These are phyloP conservation scores for Neurospora crassa DNA, from an alignment of 2,329 filamentous ascomycete species.

Conservation along the genomic window DNA sequence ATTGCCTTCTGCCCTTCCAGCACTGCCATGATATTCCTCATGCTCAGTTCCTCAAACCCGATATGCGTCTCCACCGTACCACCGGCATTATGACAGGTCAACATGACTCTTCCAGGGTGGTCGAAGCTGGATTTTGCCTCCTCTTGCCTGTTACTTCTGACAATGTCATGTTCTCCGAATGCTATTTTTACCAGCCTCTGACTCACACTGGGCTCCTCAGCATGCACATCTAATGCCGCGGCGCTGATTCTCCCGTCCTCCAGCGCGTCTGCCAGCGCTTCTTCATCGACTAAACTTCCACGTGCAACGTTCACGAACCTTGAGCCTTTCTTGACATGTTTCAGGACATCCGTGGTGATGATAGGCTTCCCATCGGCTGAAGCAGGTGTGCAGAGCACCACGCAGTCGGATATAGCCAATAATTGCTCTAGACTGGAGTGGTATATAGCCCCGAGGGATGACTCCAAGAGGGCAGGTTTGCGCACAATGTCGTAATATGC, in stretches of 20 bases:
- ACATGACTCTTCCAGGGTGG: constrained; percentile 35
- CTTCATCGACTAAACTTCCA: constrained; percentile 55
- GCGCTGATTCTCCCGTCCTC: constrained; percentile 38
- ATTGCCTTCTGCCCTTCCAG: constrained; percentile 40
- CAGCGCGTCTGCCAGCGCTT: constrained; percentile 50
- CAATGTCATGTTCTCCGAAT: constrained; percentile 12
- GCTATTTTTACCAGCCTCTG: constrained; percentile 33
- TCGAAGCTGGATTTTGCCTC: not conserved
- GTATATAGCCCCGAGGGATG: constrained; percentile 35
- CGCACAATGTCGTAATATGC: constrained; percentile 51
- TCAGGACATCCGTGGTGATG: constrained; percentile 38
- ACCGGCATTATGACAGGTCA: constrained; percentile 60
- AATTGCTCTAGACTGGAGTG: constrained; percentile 42
- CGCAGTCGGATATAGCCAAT: constrained; percentile 44
- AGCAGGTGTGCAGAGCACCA: constrained; percentile 51
- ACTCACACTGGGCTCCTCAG: constrained; percentile 47
- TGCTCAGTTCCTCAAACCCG: constrained; percentile 57
- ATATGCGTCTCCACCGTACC: constrained; percentile 56
- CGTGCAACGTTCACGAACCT: constrained; percentile 58
- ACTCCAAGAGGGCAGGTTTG: constrained; percentile 34
- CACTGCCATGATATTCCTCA: constrained; percentile 56
- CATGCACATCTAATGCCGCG: constrained; percentile 56
- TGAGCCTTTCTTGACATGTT: constrained; percentile 41
- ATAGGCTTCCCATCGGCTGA: constrained; percentile 35
- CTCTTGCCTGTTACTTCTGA: not conserved